A percentile compares a stretch with the other conserved stretches of the same genome.
Evolutionary conservation across 1,284 basidiomycete genomes (phyloP).

Genomic region (Moesziomyces globuligerus): DNA sequence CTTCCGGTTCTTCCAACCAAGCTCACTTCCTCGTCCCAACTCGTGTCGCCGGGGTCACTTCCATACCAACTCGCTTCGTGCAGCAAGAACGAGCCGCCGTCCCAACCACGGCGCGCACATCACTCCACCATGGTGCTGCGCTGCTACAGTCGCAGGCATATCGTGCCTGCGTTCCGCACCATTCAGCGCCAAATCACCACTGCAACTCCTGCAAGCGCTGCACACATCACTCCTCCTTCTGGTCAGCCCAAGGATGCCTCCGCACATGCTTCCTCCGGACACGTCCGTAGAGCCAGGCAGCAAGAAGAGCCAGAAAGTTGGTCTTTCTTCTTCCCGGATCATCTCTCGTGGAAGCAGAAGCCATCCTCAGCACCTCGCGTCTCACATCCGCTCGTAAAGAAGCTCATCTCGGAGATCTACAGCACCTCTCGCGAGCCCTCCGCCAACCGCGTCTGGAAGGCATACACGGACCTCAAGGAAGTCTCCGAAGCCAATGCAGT

Average conservation of each 20-base stretch:
- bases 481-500: slow-evolving; percentile 9
- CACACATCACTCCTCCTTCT: not conserved
- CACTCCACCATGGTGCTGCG: slow-evolving; percentile 31
- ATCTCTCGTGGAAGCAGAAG: slow-evolving; percentile 20
- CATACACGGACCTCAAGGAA: slow-evolving; percentile 47
- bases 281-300: not conserved
- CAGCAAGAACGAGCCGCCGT: not conserved
- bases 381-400: slow-evolving; percentile 49
- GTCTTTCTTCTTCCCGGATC: slow-evolving; percentile 48
- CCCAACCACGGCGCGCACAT: too few relatives aligned
- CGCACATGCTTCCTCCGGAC: not conserved
- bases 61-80: not conserved
- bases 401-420: slow-evolving; percentile 48
- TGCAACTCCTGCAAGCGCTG: not conserved
- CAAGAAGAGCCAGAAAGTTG: slow-evolving; percentile 28
- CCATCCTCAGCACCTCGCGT: slow-evolving; percentile 5
- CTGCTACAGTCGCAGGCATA: slow-evolving; percentile 39
- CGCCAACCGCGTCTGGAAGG: slow-evolving; percentile 49
- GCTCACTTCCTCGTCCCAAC: too few relatives aligned
- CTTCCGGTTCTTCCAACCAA: not conserved
- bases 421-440: slow-evolving; percentile 29
- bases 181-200: slow-evolving; percentile 12
- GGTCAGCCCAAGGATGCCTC: not conserved
- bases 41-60: too few relatives aligned
- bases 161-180: slow-evolving; percentile 25